Base-by-base conservation (phyloP, 805 yeast species). In the Blastobotrys americana region DNA sequence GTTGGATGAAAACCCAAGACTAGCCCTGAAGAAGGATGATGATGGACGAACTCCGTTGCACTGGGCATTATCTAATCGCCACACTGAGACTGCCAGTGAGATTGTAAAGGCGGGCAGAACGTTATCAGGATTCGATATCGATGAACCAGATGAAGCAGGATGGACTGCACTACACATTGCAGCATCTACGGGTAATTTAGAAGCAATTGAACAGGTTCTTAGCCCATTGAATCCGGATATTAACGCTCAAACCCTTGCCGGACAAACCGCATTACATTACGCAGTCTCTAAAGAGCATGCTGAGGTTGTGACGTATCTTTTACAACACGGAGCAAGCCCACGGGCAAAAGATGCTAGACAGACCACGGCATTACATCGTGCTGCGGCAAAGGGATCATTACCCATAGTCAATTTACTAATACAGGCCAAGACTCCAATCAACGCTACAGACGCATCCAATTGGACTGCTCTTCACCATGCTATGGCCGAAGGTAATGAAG, bases 391-490 rank as follows among this genome's bases (percentile, higher is more conserved):
- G 22, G 97, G 96, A 3, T 73, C 81, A 2, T 58, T 67, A 20
- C 74, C 74, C 4, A 60, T 87, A 22, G 76, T 82, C 13, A 68
- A 73, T 37, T 56, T 76, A 22, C 65, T 89, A 31, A 70, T 76
- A 3, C 65, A 68, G 37, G 76, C 74, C 2, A 74, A 73, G 39
- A 76, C 82, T 0, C 83, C 84, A 5, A 60, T 88, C 18, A 84
- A 87, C 55, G 71, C 80, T 2, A 73, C 74, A 33, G 97, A 89
- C 57, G 5, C 39, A 9, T 72, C 72, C 43, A 93, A 95, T 0
- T 86, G 93, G 88, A 83, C 95, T 0, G 80, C 96, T 1, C 60
- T 90, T 48, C 95, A 86, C 60, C 95, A 86, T 63, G 96, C 97
- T 0, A 65, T 83, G 45, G 87, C 95, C 0, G 97, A 89, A 63